Evolutionary conservation across 345 rosid genomes (phyloP).

Genomic region (Eucalyptus cladocalyx): DNA sequence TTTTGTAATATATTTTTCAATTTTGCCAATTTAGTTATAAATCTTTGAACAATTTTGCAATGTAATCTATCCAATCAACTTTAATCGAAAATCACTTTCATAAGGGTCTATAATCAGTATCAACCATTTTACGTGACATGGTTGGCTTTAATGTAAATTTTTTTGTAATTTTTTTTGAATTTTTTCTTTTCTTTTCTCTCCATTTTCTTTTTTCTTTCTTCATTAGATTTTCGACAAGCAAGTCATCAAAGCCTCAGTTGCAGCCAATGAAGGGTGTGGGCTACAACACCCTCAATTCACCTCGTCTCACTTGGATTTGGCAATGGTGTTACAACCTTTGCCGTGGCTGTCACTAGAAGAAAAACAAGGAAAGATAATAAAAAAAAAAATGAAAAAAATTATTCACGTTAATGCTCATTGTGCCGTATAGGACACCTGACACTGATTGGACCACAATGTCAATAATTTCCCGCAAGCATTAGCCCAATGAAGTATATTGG

Average conservation of each 20-base stretch:
- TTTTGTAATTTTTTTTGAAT: not conserved
- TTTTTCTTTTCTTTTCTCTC: not conserved
- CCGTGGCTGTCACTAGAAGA: fast-evolving
- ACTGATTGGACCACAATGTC: fast-evolving
- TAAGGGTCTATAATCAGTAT: no score
- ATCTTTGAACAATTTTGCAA: not conserved
- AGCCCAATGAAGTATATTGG: fast-evolving
- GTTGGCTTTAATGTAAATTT: fast-evolving
- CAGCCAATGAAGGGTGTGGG: fast-evolving
- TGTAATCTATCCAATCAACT: not conserved
- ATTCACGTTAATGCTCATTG: fast-evolving
- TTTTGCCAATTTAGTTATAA: not conserved
- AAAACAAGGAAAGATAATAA: not conserved
- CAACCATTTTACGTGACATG: fast-evolving
- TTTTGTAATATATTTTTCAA: not conserved
- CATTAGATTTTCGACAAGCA: not conserved
- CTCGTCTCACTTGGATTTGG: fast-evolving
- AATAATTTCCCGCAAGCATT: fast-evolving
- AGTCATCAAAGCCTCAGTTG: fast-evolving
- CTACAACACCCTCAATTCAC: not conserved
- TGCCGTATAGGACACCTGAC: fast-evolving
- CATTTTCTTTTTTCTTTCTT: not conserved
- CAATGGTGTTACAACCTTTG: not conserved
- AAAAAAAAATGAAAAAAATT: not conserved
- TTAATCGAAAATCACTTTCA: not conserved